Evolutionary conservation across 2,329 filamentous ascomycete genomes (phyloP), one percentile per base, ranked within the genome.

Genomic region (Hypoxylon sp.): DNA sequence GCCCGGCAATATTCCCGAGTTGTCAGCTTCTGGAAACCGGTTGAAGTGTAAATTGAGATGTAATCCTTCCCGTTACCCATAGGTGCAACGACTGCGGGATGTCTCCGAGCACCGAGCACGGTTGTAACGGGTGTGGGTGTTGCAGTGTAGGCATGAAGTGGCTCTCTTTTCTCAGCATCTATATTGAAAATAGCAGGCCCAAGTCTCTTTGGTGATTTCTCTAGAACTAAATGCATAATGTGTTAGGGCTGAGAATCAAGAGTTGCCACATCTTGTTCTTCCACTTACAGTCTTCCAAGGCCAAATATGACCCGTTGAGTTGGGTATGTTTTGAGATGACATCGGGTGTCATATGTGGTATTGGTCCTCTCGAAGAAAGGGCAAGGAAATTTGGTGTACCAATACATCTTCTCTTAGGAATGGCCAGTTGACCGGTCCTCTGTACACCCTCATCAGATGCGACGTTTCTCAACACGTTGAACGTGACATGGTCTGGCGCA

Each of bases 341-440:
- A 78, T 99, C 95, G 33, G 92, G 93, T 2, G 93, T 90, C 63
- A 99, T 77, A 77, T 99, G 95, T 48, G 95, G 92, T 29, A 98
- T 79, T 1, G 85, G 85, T 18, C 95, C 95, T 69, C 95, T 85
- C 27, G 95, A 97, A 2, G 90, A 90, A 64, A 90, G 81, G 47
- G 86, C 88, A 56, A 97, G 78, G 73, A 89, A 96, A 71, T 90
- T 89, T 38, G 95, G 95, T 24, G 95, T 99, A 17, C 89, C 79
- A 63, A 97, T 81, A n/a, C 82, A 75, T 60, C 81, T 84, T 57
- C 90, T 82, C 37, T 75, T 86, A 67, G 74, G 79, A 4, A 95
- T 73, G 3, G 80, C 76, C 20, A 98, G 76, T 48, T 79, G 81
- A 3, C 90, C 92, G 7, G 94, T 76, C 48, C 92, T 84, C 29